Evolutionary conservation across 2,329 filamentous ascomycete genomes (phyloP), one percentile per base, ranked within the genome.

Genomic region (Fusarium annulatum): DNA sequence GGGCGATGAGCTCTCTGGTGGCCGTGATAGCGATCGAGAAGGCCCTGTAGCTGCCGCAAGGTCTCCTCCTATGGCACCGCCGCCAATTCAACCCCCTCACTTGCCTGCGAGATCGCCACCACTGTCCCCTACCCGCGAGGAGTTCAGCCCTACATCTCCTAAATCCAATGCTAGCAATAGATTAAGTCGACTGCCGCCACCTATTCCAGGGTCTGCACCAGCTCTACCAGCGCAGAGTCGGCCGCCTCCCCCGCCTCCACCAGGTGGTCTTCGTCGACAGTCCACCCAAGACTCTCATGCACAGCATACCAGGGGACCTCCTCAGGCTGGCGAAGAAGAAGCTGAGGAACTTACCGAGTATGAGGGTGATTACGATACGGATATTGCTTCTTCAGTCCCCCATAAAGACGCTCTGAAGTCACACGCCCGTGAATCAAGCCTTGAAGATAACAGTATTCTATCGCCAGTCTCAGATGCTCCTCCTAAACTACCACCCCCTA

Each of bases 321-420:
- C 78, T 15, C 81, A 84, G 64, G 85, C 85, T 69, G 88, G 84
- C 30, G 92, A 93, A 38, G 91, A 91, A 38, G 91, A 92, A 19
- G 91, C 90, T 33, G 94, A 93, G 67, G 95, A 97, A 78, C 88
- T 94, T 39, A 97, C 94, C 0, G 96, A 98, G 79, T 98, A 98
- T 79, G 96, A 99, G 80, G 96, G 96, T 11, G 96, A 98, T 79
- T 98, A 98, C 80, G 96, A 98, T 77, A 98, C 96, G 11, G 96
- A 98, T 80, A 98, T 98, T 79, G 95, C 93, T 4, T 94, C 95
- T n/a, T 92, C 94, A 15, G 94, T 90, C n/a, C 94, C 93, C 63
- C 94, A 97, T 82, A 98, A 97, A 82, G 96, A 97, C 83, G 95
- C 96, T 2, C 83, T 98, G 69, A 97, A 96, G 81, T 86, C 94